Evolutionary conservation across 2,329 filamentous ascomycete species (phyloP).

Genomic region (Fusarium solani-melongenae): DNA sequence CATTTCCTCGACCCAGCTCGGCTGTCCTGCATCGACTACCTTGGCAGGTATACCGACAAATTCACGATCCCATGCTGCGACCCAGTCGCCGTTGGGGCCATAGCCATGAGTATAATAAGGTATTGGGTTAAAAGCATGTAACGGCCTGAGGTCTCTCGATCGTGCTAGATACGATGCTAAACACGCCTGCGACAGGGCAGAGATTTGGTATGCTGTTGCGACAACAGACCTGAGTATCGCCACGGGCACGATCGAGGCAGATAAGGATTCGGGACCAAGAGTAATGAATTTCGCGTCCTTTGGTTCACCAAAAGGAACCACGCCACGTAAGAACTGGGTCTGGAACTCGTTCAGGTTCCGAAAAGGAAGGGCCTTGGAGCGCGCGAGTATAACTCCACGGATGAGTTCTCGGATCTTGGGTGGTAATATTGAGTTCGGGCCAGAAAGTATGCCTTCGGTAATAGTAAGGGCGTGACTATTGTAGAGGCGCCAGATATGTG

Average conservation of each 20-base stretch:
- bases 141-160: slow-evolving; percentile 24
- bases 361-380: slow-evolving; percentile 18
- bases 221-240: slow-evolving; percentile 23
- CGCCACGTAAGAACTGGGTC: background rate
- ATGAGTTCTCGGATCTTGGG: background rate
- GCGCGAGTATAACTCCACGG: slow-evolving; percentile 15
- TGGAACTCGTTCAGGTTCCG: slow-evolving; percentile 1
- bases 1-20: slow-evolving; percentile 41
- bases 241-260: background rate
- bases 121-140: slow-evolving; percentile 6
- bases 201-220: slow-evolving; percentile 31
- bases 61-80: slow-evolving; percentile 15
- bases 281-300: background rate
- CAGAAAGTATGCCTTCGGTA: slow-evolving; percentile 13
- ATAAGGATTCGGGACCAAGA: slow-evolving; percentile 1
- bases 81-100: background rate
- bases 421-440: slow-evolving; percentile 12
- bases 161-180: slow-evolving; percentile 29
- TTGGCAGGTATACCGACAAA: slow-evolving; percentile 4
- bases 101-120: slow-evolving; percentile 1
- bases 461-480: slow-evolving; percentile 6
- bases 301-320: background rate
- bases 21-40: slow-evolving; percentile 21
- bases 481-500: slow-evolving; percentile 20
- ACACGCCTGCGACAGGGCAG: slow-evolving; percentile 29